Evolutionary conservation across 225 moss, liverwort and hornwort species (phyloP), one percentile per base, ranked within the genome.

Genomic region (Polytrichum formosum): DNA sequence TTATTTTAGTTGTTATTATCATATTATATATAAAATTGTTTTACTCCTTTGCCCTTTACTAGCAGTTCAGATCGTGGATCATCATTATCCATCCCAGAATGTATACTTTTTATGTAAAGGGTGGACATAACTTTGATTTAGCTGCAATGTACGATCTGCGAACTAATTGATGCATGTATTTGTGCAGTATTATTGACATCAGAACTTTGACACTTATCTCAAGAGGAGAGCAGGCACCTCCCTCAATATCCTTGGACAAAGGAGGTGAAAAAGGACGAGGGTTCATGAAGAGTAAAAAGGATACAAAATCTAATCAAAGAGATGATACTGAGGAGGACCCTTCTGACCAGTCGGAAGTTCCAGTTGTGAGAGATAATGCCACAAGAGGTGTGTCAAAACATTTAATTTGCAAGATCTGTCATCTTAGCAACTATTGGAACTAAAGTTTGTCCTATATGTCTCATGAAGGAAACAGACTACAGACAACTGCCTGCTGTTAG

Each of bases 181-280:
- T 70, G 53, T 70, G 84, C 92, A 92, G 92, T 73, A 63, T 86
- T 56, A 88, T 98, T 70, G 92, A 94, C 60, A 85, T 91, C 65
- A 91, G 90, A 81, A 83, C 78, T 64, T 80, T 98, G 66, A 83
- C 97, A 23, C 87, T 98, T 35, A 70, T 87, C 70, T 65, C 86
- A 30, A 83, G 84, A 75, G 81, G 79, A 67, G 81, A 68, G 73
- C 70, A 77, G 62, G 72, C 70, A 68, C 67, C 75, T 61, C 61
- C 71, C 6, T 61, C 46, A 25, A 61, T 71, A 65, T 53, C 72
- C 54, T 65, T 30, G 35, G 87, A 77, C 63, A 79, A 79, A 66
- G 84, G 77, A 54, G 72, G 66, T 19, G 64, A 71, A 64, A 76
- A 75, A 73, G 70, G 77, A 54, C 74, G 77, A 74, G 67, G 70